Evolutionary conservation across 2,329 filamentous ascomycete species (phyloP).

Genomic region (Paecilomyces formosus): DNA sequence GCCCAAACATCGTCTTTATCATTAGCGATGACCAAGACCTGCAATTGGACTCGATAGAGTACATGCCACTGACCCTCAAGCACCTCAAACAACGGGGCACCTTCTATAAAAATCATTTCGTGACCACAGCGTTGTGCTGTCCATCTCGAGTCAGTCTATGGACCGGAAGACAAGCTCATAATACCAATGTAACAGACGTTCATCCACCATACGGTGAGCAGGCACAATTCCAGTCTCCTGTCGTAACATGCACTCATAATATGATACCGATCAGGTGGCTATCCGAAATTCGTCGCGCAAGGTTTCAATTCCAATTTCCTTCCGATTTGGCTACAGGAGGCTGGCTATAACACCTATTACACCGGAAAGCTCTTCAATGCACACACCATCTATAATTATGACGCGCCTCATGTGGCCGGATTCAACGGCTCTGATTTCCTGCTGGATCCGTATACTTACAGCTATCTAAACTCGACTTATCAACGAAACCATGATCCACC

Average conservation of each 20-base stretch:
- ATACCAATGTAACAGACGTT: conserved; percentile 61
- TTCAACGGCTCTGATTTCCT: conserved; percentile 38
- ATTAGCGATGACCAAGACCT: conserved; percentile 63
- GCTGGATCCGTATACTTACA: conserved; percentile 49
- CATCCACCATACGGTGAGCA: conserved; percentile 44
- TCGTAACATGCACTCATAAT: neutral
- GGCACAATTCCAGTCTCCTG: neutral
- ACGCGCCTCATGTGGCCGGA: conserved; percentile 28
- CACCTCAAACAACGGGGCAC: conserved; percentile 53
- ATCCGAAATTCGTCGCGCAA: conserved; percentile 45
- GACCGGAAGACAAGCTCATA: conserved; percentile 61
- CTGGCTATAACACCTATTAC: conserved; percentile 48
- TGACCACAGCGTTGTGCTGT: conserved; percentile 60
- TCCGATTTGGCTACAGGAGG: conserved; percentile 45
- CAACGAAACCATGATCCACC: conserved; percentile 53
- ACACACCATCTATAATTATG: conserved; percentile 43
- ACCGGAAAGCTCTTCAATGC: conserved; percentile 51
- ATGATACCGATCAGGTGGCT: conserved; percentile 25
- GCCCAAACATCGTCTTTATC: conserved; percentile 58
- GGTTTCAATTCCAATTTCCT: conserved; percentile 46
- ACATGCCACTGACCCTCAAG: conserved; percentile 52
- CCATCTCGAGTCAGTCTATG: conserved; percentile 58
- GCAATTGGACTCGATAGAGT: conserved; percentile 53
- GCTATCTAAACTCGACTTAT: conserved; percentile 59
- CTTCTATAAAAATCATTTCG: conserved; percentile 56